These are phyloP conservation scores for Glarea lozoyensis DNA, from an alignment of 495 filamentous ascomycete genomes.

Conservation along the genomic window DNA sequence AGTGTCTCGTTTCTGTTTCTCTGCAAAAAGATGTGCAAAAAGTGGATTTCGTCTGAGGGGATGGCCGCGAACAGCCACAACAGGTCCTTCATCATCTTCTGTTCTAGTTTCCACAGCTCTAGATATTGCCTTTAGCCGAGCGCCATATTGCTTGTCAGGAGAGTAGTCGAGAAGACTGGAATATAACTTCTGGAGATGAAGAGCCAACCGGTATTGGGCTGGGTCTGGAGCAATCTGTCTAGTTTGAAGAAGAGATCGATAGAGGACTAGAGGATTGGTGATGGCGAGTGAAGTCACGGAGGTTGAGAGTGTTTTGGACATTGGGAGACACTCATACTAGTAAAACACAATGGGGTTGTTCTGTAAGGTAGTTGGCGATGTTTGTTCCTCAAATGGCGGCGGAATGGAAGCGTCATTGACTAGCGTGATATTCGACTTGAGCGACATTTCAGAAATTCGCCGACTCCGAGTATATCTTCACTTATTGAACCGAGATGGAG, in stretches of 20 bases:
- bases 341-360: slow-evolving; percentile 65
- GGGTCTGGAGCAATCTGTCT: slow-evolving; percentile 51
- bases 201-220: slow-evolving; percentile 56
- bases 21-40: slow-evolving; percentile 33
- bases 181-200: slow-evolving; percentile 63
- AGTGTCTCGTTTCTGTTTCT: slow-evolving; percentile 31
- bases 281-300: slow-evolving; percentile 43
- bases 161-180: slow-evolving; percentile 55
- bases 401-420: not conserved
- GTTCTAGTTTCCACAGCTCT: slow-evolving; percentile 6
- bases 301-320: slow-evolving; percentile 36
- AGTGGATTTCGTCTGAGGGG: slow-evolving; percentile 41
- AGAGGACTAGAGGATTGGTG: slow-evolving; percentile 64
- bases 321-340: slow-evolving; percentile 54
- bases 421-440: not conserved
- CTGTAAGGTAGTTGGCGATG: slow-evolving; percentile 25
- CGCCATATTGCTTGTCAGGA: slow-evolving; percentile 51
- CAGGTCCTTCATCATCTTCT: slow-evolving; percentile 12
- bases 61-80: slow-evolving; percentile 33
- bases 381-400: not conserved
- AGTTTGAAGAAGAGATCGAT: slow-evolving; percentile 51
- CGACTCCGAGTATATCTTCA: too few relatives aligned
- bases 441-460: too few relatives aligned
- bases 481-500: too few relatives aligned
- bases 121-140: slow-evolving; percentile 40